phyloP scores from a whole-genome alignment of 495 filamentous ascomycete genomes.

The Neurospora sp. region DNA sequence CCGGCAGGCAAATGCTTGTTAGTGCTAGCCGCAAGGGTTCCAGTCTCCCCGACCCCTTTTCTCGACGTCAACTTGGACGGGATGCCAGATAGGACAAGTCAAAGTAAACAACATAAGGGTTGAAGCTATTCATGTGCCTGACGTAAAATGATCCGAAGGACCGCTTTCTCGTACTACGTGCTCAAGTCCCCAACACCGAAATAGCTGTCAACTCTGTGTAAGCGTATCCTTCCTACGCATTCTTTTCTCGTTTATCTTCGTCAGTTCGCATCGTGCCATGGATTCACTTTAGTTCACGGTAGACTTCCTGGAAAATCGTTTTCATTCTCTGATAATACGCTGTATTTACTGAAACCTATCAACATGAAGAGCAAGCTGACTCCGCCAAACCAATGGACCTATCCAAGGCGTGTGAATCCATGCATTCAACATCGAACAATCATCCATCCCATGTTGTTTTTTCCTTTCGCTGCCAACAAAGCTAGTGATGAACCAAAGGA shows the following conservation, averaged over 20 bases:
- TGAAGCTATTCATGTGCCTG: neutral
- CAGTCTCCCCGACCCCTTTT: neutral
- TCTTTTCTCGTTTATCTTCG: no score
- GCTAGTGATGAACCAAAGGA: neutral
- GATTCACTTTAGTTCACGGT: no score
- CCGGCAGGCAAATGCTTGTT: neutral
- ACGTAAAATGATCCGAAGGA: no score
- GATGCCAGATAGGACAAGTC: neutral
- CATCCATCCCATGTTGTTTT: neutral
- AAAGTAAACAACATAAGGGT: neutral
- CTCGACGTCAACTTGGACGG: neutral
- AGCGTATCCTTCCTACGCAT: no score
- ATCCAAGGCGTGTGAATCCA: neutral
- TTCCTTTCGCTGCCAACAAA: neutral
- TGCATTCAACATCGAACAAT: neutral
- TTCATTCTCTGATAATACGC: neutral
- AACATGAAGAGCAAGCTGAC: neutral
- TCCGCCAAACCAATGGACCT: neutral
- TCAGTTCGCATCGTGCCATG: no score
- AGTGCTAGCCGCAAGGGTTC: neutral
- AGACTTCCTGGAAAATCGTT: no score
- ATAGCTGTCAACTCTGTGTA: no score
- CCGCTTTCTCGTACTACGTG: no score
- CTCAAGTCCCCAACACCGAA: no score
- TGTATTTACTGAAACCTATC: neutral